Evolutionary conservation across 2,329 filamentous ascomycete genomes (phyloP).

Genomic region (Claviceps fusiformis): DNA sequence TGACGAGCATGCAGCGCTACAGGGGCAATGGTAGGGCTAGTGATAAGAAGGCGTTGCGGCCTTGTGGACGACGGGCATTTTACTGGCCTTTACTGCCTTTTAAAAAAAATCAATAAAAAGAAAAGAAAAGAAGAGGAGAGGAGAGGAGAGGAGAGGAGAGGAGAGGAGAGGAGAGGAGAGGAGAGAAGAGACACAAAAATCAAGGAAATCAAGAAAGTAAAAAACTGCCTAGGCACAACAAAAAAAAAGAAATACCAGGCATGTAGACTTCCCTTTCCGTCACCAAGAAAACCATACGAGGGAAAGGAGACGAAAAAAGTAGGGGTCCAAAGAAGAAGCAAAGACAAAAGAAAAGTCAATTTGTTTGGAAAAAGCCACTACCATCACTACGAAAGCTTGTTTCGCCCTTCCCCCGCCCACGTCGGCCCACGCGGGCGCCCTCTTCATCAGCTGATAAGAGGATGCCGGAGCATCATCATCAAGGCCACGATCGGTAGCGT

Average conservation of each 20-base stretch:
- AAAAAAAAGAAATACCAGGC: not conserved
- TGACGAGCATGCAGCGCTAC: constrained; percentile 7
- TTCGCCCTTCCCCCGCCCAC: not conserved
- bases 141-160: no score
- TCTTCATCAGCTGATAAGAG: not conserved
- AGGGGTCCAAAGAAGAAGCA: not conserved
- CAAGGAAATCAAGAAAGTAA: no score
- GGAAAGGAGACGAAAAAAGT: not conserved
- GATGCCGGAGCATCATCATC: not conserved
- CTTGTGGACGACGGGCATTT: not conserved
- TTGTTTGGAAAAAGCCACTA: not conserved
- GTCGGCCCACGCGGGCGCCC: not conserved
- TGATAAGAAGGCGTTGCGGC: not conserved
- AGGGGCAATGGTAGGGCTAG: not conserved
- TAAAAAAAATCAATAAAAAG: no score
- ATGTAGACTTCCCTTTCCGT: not conserved
- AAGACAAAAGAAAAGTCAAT: not conserved
- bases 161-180: no score
- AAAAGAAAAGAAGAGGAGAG: no score
- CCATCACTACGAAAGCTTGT: not conserved
- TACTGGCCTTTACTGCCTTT: not conserved
- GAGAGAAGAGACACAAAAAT: no score
- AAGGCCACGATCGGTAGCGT: not conserved
- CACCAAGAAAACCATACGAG: not conserved
- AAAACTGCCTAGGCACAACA: not conserved